Evolutionary conservation across 169 alveolate genomes (phyloP).

Genomic region (Fabrea salina): DNA sequence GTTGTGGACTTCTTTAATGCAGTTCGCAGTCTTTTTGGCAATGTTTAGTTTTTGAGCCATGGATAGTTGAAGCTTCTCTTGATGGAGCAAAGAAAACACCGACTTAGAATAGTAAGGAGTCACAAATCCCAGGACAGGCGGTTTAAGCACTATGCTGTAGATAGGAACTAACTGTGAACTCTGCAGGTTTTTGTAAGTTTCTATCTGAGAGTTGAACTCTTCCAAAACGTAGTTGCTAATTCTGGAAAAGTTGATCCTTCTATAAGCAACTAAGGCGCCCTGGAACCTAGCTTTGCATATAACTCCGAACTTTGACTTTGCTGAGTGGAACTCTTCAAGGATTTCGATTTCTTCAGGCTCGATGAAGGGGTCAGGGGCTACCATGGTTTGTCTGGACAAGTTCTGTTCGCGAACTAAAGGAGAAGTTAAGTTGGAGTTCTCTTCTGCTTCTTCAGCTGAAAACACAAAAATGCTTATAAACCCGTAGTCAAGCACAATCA

Average conservation of each 20-base stretch:
- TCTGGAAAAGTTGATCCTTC: constrained; percentile 15
- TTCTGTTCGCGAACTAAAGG: neutral
- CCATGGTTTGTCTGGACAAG: neutral
- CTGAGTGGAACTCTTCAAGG: neutral
- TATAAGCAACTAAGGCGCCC: neutral
- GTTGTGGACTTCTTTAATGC: neutral
- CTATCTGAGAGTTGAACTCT: neutral
- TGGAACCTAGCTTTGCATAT: neutral
- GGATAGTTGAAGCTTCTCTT: neutral
- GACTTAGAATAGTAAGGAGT: too few species aligned
- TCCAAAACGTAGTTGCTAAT: constrained; percentile 16
- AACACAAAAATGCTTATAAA: constrained; percentile 9
- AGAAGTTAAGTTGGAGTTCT: too few species aligned
- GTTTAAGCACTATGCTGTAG: neutral
- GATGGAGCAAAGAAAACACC: too few species aligned
- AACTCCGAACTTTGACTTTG: neutral
- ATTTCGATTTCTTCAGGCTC: neutral
- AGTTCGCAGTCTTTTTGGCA: neutral
- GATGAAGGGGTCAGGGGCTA: neutral
- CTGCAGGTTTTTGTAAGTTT: neutral
- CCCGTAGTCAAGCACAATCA: constrained; percentile 3
- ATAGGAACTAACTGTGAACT: neutral
- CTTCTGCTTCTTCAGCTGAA: neutral
- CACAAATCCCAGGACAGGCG: neutral
- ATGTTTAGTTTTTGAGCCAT: neutral